Evolutionary conservation across 306 rosid species (phyloP), one percentile per base, ranked within the genome.

Genomic region (Castanopsis chinensis): DNA sequence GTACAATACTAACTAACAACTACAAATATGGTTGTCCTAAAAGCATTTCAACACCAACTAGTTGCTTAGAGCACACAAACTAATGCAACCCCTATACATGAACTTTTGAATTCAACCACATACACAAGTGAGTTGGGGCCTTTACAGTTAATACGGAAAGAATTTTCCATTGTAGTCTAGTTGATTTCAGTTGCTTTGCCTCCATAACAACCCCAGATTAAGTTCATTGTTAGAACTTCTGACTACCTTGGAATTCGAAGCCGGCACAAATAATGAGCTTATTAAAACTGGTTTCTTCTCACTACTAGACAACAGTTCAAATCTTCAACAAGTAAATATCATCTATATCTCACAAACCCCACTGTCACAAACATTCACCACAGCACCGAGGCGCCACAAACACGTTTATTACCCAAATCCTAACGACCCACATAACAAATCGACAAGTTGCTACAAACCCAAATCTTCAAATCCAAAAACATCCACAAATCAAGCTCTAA

Each of bases 401-500:
- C 23, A 65, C 49, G 21, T 11, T 37, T 15, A 33, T 37, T 67
- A 60, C 63, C 41, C 2, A 2, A 73, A 49, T 28, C 77, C 59
- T 8, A 78, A 76, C 58, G 8, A 56, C 70, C 41, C 33, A 74
- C 37, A 68, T 20, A 80, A 41, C 33, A 17, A 3, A 77, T 28
- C 49, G 3, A 59, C 65, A 59, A 59, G 23, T 14, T 28, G 32
- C 32, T 59, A 59, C 65, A 23, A 59, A 10, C 65, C 65, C 65
- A 59, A 12, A 23, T 59, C 65, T 21, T 59, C 23, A 23, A 71
- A 70, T 71, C 64, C 49, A 74, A 30, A 69, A n/a, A 19, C 71
- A 58, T 4, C 7, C 77, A 71, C 18, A 59, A 75, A 71, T 80
- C 76, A 55, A 78, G 82, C 69, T 75, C 81, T 60, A 74, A 35